phyloP scores from a whole-genome alignment of 352 stramenopile genomes.

The Phytophthora ramorum region DNA sequence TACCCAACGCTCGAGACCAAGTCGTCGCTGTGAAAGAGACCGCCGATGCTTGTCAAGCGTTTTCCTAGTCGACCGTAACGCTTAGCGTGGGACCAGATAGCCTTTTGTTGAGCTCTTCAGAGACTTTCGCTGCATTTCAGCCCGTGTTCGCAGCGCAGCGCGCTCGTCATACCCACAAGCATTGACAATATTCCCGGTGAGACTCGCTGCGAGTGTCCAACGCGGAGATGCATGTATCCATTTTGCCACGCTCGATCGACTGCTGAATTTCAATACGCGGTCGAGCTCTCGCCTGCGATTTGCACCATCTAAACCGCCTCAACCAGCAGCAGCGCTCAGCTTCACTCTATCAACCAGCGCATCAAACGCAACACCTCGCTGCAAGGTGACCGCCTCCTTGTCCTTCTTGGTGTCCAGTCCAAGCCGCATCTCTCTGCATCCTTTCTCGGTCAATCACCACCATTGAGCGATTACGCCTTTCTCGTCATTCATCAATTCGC shows the following conservation, averaged over 20 bases:
- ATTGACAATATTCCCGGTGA: background rate
- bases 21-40: constrained; percentile 21
- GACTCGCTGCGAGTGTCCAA: constrained; percentile 11
- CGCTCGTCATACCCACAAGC: constrained; percentile 7
- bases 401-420: background rate
- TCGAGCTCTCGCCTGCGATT: constrained; percentile 3
- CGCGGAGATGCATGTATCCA: constrained; percentile 3
- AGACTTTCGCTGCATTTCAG: background rate
- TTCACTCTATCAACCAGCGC: background rate
- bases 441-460: background rate
- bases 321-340: background rate
- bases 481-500: constrained; percentile 8
- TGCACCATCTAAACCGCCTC: background rate
- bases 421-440: constrained; percentile 1
- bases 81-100: no score
- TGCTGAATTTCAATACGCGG: constrained; percentile 18
- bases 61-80: constrained; percentile 1
- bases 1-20: constrained; percentile 54
- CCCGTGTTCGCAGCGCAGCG: no score
- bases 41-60: background rate
- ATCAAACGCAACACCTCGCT: background rate
- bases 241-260: constrained; percentile 1
- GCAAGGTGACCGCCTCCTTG: background rate
- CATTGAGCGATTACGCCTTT: background rate
- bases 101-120: no score